phyloP scores from a whole-genome alignment of 169 alveolate genomes.

The Plasmodium chabaudi region DNA sequence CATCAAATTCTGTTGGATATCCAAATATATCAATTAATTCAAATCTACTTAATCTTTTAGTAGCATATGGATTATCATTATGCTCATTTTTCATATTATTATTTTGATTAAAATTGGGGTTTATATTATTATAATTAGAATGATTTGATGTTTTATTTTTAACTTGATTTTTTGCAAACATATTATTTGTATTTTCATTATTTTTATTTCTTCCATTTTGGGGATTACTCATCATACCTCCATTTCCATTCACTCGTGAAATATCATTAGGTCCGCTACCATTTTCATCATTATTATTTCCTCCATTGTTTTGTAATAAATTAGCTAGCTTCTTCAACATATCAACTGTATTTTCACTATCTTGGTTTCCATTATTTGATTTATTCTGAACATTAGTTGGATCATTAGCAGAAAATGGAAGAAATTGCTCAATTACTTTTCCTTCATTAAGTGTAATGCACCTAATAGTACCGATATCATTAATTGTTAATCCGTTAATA shows the following conservation, averaged over 20 bases:
- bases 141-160: slow-evolving; percentile 23
- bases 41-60: slow-evolving; percentile 80
- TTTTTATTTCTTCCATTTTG: background rate
- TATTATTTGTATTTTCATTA: slow-evolving; percentile 1
- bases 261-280: background rate
- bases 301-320: slow-evolving; percentile 17
- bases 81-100: slow-evolving; percentile 12
- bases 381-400: slow-evolving; percentile 12
- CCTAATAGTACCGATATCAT: slow-evolving; percentile 70
- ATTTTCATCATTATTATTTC: background rate
- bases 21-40: slow-evolving; percentile 88
- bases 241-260: background rate
- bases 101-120: background rate
- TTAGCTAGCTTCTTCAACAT: slow-evolving; percentile 57
- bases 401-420: slow-evolving; percentile 73
- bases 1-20: slow-evolving; percentile 87
- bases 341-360: slow-evolving; percentile 43
- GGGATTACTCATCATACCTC: background rate
- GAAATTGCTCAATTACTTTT: slow-evolving; percentile 57
- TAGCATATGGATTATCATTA: slow-evolving; percentile 44
- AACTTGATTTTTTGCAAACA: slow-evolving; percentile 26
- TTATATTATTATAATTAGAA: slow-evolving; percentile 18
- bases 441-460: slow-evolving; percentile 74
- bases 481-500: slow-evolving; percentile 71
- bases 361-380: background rate